Base-by-base conservation (phyloP, 2,329 filamentous ascomycete genomes). In the Aspergillus calidoustus region DNA sequence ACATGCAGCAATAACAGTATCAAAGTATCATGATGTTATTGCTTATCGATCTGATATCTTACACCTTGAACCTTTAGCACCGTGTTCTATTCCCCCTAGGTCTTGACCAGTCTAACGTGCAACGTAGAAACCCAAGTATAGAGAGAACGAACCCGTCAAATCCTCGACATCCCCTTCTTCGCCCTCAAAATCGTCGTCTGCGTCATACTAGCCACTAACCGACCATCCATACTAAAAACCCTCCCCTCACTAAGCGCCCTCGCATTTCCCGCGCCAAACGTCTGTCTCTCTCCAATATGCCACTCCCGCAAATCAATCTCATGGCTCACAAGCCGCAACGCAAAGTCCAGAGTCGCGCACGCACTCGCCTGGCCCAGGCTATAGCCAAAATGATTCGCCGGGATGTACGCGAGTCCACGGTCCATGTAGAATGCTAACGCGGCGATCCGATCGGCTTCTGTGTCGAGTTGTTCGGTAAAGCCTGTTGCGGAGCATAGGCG, bases 341-440 rank as follows among this genome's bases (percentile, higher is more conserved):
- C 34, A 41, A 41, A 41, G 34, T 41, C 34, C 34, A 41, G 34
- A 41, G 34, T 41, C 34, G 34, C 34, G 9, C 34, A 41, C 11
- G 34, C 34, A 15, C 34, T 41, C 9, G 34, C 34, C 34, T 41
- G 34, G 15, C 11, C 15, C 34, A 41, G 11, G 34, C 34, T 41
- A 41, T 30, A 30, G 22, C 48, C 22, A 11, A 22, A 17, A 13
- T 50, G 48, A 19, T 50, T 50, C 8, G 48, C 48, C 1, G 48
- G 48, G 8, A 50, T 50, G 22, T 50, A 50, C 22, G 48, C 48
- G 22, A 50, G 48, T 25, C 48, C 48, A 4, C 48, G 48, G 48
- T 50, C 48, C 48, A 50, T 50, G 11, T 50, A 50, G 48, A 50
- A 50, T 19, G 48, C 48, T 13, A 50, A 19, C n/a, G 48, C 48